phyloP scores from a whole-genome alignment of 176 grass and related monocot species.

The Urochloa ruziziensis region DNA sequence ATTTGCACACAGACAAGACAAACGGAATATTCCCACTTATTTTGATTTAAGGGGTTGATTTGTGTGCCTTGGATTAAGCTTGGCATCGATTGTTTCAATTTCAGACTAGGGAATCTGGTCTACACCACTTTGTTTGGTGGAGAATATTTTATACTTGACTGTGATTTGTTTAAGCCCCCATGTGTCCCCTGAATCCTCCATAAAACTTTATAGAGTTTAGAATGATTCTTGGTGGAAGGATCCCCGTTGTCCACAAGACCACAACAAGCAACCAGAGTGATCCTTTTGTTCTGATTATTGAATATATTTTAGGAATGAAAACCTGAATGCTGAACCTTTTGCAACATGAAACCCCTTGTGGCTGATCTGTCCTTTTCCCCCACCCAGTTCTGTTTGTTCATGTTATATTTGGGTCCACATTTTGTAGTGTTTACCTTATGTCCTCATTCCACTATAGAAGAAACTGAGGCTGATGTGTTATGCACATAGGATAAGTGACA shows the following conservation, averaged over 20 bases:
- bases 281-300: slow-evolving; percentile 39
- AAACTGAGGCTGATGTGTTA: slow-evolving; percentile 31
- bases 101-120: background rate
- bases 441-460: background rate
- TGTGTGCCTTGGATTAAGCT: background rate
- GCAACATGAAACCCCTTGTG: background rate
- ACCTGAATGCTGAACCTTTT: too few species aligned
- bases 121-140: background rate
- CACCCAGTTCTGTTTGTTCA: background rate
- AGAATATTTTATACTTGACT: background rate
- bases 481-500: slow-evolving; percentile 18
- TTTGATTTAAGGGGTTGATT: background rate
- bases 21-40: background rate
- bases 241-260: slow-evolving; percentile 29
- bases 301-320: background rate
- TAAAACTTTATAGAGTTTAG: background rate
- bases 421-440: slow-evolving; percentile 13
- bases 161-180: background rate
- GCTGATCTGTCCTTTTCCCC: slow-evolving; percentile 6
- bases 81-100: slow-evolving; percentile 1
- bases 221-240: slow-evolving; percentile 36
- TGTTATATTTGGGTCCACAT: background rate
- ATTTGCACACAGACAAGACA: background rate
- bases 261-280: background rate
- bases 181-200: background rate